Percentiles rank a stretch among this genome's conserved stretches.
phyloP scores from a whole-genome alignment of 129 eudicot species.

The Cynara cardunculus region DNA sequence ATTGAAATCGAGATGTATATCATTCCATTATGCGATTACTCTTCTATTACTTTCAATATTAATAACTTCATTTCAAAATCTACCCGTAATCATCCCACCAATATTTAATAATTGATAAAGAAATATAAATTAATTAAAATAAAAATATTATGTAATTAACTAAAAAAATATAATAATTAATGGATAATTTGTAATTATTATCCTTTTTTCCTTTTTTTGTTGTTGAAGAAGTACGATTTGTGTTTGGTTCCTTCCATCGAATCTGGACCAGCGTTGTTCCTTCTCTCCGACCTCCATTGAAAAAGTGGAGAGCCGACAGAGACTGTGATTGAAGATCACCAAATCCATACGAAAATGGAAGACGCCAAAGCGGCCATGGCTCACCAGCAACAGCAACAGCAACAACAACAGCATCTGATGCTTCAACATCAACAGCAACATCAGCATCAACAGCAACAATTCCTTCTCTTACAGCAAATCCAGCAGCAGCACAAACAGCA shows the following conservation, averaged over 20 bases:
- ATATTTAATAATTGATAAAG: too few species aligned
- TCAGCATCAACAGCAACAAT: conserved; percentile 25
- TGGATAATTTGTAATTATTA: too few species aligned
- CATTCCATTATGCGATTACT: too few species aligned
- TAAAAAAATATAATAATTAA: too few species aligned
- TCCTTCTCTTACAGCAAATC: conserved; percentile 28
- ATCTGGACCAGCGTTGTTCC: too few species aligned
- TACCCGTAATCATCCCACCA: too few species aligned
- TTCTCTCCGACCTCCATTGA: background rate
- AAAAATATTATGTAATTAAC: too few species aligned
- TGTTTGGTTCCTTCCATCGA: background rate
- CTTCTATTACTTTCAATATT: too few species aligned
- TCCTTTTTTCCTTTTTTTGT: background rate
- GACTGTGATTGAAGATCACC: background rate
- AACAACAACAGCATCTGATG: conserved; percentile 42
- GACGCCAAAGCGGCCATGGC: conserved; percentile 31
- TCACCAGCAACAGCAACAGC: conserved; percentile 28
- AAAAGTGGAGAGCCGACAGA: conserved; percentile 8
- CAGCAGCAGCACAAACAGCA: conserved; percentile 50
- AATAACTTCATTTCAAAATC: too few species aligned
- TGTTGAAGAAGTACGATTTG: background rate
- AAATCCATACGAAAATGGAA: conserved; percentile 31
- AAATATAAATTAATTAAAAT: too few species aligned
- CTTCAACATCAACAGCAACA: conserved; percentile 42
- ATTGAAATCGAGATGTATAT: too few species aligned